Percentiles rank a stretch among this genome's conserved stretches.
These are phyloP conservation scores for Venturia aucupariae DNA, from an alignment of 2,329 filamentous ascomycete species.

Conservation along the genomic window DNA sequence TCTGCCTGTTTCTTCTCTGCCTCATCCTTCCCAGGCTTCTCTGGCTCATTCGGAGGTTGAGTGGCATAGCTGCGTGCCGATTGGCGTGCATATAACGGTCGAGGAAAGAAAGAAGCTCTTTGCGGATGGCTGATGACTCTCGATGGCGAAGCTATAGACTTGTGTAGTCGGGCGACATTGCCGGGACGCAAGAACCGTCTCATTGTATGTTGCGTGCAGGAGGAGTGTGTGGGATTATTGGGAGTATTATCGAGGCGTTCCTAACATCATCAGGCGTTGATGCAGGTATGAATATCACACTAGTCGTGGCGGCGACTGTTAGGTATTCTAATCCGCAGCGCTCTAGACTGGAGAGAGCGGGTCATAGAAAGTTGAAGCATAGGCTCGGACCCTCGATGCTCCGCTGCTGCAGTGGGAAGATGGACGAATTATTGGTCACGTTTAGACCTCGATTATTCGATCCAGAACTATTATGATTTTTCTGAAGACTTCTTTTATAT, in stretches of 20 bases:
- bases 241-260: not conserved
- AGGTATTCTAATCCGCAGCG: not conserved
- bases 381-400: not conserved
- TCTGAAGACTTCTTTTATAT: too few species aligned
- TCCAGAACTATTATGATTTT: not conserved
- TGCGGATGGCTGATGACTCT: slow-evolving; percentile 10
- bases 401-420: not conserved
- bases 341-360: not conserved
- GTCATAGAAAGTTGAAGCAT: not conserved
- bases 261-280: not conserved
- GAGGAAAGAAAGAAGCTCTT: slow-evolving; percentile 4
- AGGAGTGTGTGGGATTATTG: not conserved
- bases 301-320: not conserved
- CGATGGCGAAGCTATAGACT: slow-evolving; percentile 7
- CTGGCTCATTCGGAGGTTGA: slow-evolving; percentile 33
- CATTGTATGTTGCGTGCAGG: not conserved
- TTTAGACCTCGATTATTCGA: not conserved
- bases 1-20: slow-evolving; percentile 22
- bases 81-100: slow-evolving; percentile 8
- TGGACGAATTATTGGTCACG: not conserved
- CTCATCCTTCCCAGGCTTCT: slow-evolving; percentile 23
- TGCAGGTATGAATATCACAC: not conserved
- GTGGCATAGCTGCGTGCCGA: slow-evolving; percentile 29
- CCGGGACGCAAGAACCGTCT: slow-evolving; percentile 3
- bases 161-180: slow-evolving; percentile 4